Percentiles rank a stretch among this genome's conserved stretches.
Conservation (phyloP, 192 early-diverging fungal genomes). For the Chytriomyces confervae region DNA sequence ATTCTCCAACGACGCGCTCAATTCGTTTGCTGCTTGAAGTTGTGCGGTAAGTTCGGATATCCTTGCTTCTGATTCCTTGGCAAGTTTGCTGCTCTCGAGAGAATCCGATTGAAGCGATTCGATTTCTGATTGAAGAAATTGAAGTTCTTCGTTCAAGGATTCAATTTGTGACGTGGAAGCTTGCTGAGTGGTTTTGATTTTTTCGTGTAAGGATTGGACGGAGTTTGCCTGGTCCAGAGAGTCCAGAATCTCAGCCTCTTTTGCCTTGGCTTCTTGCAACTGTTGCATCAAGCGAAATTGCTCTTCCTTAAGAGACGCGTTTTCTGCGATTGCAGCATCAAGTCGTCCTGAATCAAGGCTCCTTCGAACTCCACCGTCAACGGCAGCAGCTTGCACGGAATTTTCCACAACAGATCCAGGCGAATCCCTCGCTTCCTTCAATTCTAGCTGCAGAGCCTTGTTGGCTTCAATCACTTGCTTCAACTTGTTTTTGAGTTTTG, state of each 20-base stretch:
- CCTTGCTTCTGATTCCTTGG: not conserved
- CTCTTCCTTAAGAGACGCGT: not conserved
- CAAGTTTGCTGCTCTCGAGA: not conserved
- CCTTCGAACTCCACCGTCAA: not conserved
- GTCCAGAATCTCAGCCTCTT: not conserved
- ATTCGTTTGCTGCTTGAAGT: not conserved
- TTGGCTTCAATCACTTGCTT: constrained; percentile 7
- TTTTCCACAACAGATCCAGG: not conserved
- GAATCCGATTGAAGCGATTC: not conserved
- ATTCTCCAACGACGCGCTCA: too few species aligned
- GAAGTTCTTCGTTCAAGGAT: constrained; percentile 3
- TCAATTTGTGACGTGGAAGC: not conserved
- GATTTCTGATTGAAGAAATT: constrained; percentile 17
- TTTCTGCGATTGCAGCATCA: not conserved
- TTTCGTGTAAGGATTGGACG: not conserved
- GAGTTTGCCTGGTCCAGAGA: not conserved
- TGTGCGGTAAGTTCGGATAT: not conserved
- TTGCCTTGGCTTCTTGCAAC: not conserved
- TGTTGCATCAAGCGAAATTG: not conserved
- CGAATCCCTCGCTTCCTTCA: not conserved
- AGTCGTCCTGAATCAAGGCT: not conserved
- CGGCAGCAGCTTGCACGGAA: not conserved
- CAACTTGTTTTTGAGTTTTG: constrained; percentile 2
- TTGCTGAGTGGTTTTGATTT: not conserved
- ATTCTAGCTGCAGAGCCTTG: not conserved